Percentiles rank a stretch among this genome's conserved stretches.
phyloP scores from a whole-genome alignment of 2,329 filamentous ascomycete genomes.

The Dactylellina parvicollis region DNA sequence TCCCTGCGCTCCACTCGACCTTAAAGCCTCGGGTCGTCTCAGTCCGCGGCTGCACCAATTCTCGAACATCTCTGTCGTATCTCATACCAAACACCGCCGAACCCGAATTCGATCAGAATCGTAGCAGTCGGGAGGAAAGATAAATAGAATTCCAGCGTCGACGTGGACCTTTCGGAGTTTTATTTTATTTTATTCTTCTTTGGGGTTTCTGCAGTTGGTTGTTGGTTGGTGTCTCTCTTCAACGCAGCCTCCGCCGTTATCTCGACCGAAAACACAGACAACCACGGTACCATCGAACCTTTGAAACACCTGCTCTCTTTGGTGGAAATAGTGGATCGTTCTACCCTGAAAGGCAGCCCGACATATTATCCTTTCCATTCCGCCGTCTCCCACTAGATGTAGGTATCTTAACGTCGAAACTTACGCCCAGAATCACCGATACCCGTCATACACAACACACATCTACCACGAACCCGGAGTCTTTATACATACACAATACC shows the following conservation, averaged over 20 bases:
- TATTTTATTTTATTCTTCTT: not conserved
- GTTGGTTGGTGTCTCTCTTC: constrained; percentile 5
- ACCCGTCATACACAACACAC: constrained; percentile 22
- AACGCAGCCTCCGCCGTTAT: constrained; percentile 16
- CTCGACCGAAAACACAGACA: not conserved
- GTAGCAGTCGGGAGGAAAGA: not conserved
- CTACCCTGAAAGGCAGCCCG: not conserved
- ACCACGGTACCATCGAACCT: constrained; percentile 4
- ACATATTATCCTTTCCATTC: constrained; percentile 9
- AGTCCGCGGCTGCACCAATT: constrained; percentile 49
- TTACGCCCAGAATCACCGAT: constrained; percentile 2
- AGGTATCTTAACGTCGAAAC: constrained; percentile 20
- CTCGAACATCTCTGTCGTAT: constrained; percentile 35
- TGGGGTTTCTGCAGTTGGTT: not conserved
- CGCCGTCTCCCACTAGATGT: constrained; percentile 30
- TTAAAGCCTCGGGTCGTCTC: constrained; percentile 45
- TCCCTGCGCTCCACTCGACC: constrained; percentile 47
- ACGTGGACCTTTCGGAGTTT: not conserved
- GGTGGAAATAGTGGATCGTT: constrained; percentile 17
- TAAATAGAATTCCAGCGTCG: constrained; percentile 13
- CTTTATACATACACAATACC: not conserved
- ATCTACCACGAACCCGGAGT: not conserved
- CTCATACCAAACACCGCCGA: too few species aligned
- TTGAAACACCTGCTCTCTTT: constrained; percentile 23
- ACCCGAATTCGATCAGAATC: not conserved